phyloP scores from a whole-genome alignment of 441 rosid species.

The Erysimum cheiri region DNA sequence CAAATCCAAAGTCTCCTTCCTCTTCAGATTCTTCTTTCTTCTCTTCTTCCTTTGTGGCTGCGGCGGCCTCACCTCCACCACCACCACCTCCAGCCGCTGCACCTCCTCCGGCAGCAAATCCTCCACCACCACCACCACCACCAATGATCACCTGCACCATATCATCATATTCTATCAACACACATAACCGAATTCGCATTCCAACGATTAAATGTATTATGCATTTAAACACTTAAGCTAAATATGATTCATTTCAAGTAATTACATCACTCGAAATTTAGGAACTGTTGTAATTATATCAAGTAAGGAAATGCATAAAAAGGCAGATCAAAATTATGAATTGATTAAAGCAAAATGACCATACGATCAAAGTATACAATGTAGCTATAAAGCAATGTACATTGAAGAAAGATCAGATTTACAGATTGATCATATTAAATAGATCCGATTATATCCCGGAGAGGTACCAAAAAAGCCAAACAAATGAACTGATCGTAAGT shows the following conservation, averaged over 20 bases:
- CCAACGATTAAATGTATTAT: background rate
- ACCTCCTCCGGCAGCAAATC: slow-evolving; percentile 54
- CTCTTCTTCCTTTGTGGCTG: slow-evolving; percentile 58
- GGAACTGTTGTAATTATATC: background rate
- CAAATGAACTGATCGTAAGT: background rate
- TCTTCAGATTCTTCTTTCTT: slow-evolving; percentile 68
- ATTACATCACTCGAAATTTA: no score
- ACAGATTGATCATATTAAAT: background rate
- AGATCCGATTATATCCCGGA: background rate
- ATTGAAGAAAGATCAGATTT: background rate
- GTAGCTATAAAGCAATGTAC: background rate
- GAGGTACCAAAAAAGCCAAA: background rate
- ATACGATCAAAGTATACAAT: background rate
- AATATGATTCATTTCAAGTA: background rate
- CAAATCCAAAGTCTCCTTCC: slow-evolving; percentile 74
- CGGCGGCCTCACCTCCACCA: slow-evolving; percentile 52
- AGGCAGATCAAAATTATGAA: background rate
- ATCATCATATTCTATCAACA: background rate
- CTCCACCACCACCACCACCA: slow-evolving; percentile 54
- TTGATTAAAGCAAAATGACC: background rate
- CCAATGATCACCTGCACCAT: slow-evolving; percentile 64
- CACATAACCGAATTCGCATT: background rate
- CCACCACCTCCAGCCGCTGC: slow-evolving; percentile 55
- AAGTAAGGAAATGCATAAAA: background rate
- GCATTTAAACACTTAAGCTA: background rate